A percentile compares a stretch with the other conserved stretches of the same genome.
These are phyloP conservation scores for Botrytis deweyae DNA, from an alignment of 2,329 filamentous ascomycete genomes.

Conservation along the genomic window DNA sequence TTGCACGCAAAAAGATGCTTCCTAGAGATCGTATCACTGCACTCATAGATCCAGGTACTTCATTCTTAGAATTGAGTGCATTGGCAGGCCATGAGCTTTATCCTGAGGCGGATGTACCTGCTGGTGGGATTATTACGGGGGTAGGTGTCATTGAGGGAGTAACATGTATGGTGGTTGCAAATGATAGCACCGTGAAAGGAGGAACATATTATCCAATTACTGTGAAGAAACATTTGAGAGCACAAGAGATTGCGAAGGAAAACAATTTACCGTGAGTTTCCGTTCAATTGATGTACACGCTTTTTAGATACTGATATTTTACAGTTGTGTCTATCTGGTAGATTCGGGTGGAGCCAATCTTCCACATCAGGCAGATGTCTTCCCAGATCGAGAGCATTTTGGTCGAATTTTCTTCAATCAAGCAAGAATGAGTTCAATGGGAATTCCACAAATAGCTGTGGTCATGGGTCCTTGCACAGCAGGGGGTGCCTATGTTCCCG, in stretches of 20 bases:
- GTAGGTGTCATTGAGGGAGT: slow-evolving; percentile 89
- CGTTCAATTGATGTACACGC: background rate
- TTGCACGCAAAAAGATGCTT: slow-evolving; percentile 89
- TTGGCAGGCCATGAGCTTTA: slow-evolving; percentile 86
- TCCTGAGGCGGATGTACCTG: slow-evolving; percentile 80
- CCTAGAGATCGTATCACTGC: slow-evolving; percentile 85
- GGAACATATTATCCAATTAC: slow-evolving; percentile 97
- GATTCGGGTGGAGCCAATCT: slow-evolving; percentile 95
- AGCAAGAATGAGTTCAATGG: slow-evolving; percentile 82
- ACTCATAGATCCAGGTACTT: slow-evolving; percentile 82
- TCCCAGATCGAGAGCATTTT: slow-evolving; percentile 93
- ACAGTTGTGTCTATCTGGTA: slow-evolving; percentile 86
- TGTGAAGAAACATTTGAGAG: slow-evolving; percentile 93
- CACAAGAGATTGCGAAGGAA: slow-evolving; percentile 86
- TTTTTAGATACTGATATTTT: slow-evolving; percentile 11
- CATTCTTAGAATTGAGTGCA: slow-evolving; percentile 91
- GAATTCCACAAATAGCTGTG: slow-evolving; percentile 90
- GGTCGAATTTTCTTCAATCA: slow-evolving; percentile 97
- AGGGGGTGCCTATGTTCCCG: slow-evolving; percentile 91
- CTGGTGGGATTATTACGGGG: slow-evolving; percentile 89
- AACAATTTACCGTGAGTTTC: slow-evolving; percentile 66
- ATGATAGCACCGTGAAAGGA: slow-evolving; percentile 96
- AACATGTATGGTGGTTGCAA: slow-evolving; percentile 88
- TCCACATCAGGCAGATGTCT: slow-evolving; percentile 92
- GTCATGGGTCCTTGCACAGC: slow-evolving; percentile 98